phyloP scores from a whole-genome alignment of 305 asterid species.

The Vinca major region DNA sequence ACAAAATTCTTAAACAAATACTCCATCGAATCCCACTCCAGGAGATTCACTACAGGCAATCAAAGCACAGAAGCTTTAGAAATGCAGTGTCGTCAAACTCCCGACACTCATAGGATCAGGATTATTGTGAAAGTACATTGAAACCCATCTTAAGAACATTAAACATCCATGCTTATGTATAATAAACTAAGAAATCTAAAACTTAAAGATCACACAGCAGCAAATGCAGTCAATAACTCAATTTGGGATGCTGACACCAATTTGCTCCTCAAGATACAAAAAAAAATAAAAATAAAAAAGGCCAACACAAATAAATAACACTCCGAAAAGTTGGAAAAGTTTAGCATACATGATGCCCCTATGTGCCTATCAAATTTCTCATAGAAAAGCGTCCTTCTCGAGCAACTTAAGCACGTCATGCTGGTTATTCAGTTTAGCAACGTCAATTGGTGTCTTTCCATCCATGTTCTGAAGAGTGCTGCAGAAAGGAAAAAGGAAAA shows the following conservation, averaged over 20 bases:
- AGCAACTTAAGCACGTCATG: constrained; percentile 75
- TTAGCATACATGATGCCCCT: constrained; percentile 12
- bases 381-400: constrained; percentile 91
- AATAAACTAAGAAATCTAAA: no score
- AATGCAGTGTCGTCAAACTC: background rate
- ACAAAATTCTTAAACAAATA: no score
- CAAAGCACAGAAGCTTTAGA: background rate
- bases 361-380: constrained; percentile 11
- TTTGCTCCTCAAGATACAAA: constrained; percentile 14
- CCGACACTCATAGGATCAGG: background rate
- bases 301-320: constrained; percentile 13
- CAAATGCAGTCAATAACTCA: no score
- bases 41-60: background rate
- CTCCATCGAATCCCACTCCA: no score
- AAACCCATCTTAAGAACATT: background rate
- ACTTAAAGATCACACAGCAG: no score
- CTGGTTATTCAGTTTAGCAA: constrained; percentile 87
- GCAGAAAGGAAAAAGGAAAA: constrained; percentile 15
- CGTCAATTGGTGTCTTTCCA: constrained; percentile 97
- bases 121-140: background rate
- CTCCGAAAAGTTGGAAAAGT: constrained; percentile 20
- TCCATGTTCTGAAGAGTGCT: constrained; percentile 96
- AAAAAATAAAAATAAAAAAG: constrained; percentile 1
- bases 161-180: constrained; percentile 3
- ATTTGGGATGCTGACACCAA: constrained; percentile 8